Base-by-base conservation (phyloP, 495 filamentous ascomycete genomes). In the Xeromyces bisporus region DNA sequence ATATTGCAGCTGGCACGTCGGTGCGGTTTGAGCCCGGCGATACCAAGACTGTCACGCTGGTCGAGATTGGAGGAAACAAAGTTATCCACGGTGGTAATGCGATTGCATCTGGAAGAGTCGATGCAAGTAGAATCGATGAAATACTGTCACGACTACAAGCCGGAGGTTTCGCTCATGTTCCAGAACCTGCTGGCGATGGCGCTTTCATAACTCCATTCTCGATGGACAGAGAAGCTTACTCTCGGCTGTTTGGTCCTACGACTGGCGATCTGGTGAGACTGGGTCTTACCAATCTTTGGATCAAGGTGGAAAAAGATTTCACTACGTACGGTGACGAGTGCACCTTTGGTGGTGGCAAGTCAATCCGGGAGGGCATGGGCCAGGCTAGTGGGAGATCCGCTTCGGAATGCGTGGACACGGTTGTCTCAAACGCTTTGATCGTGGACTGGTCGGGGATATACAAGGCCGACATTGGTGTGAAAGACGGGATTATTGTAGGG, bases 401-500 rank as follows among this genome's bases (percentile, higher is more conserved):
- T 43, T 49, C 58, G 2, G 71, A 89, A 14, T 74, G 70, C 26
- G 50, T 93, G 40, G 89, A 97, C 47, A 73, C 87, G 33, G 75
- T 93, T 8, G 77, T 97, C 41, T 85, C 83, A 7, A 96, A 96
- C 48, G 91, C 91, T 7, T 52, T 97, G 41, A 72, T 97, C 16
- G 67, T 97, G 10, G 91, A 97, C 49, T 89, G 76, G 66, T 75
- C 68, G 10, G 89, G 89, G 25, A 94, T 97, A 41, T 89, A 78
- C 64, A 97, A 97, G 61, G 87, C 86, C 3, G 89, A 97, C 53
- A 89, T 97, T 51, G 89, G 91, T 20, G 76, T 97, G 44, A 92
- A 86, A 47, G 55, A 87, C 34, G 87, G 89, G 1, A 34, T 80
- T 3, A 94, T 97, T 50, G 75, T 74, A 25, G 89, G 77, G 2